Evolutionary conservation across 106 monocot genomes (phyloP), one percentile per base, ranked within the genome.

Genomic region (Posidonia australis): DNA sequence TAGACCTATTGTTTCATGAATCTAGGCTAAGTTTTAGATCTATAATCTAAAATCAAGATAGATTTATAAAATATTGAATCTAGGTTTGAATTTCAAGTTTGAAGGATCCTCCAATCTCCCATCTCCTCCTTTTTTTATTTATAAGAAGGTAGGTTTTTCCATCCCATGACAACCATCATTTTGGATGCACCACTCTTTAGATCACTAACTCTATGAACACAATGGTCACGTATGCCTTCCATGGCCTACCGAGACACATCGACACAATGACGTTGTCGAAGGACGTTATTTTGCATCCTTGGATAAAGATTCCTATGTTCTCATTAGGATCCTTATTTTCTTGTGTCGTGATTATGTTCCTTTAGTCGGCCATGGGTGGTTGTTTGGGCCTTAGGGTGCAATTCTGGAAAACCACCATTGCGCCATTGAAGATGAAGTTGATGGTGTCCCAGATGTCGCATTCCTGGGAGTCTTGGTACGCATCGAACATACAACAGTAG

Each of bases 391-490:
- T 46, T 54, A 79, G 64, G 42, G 27, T 54, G 65, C 79, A 79
- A 65, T 62, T 65, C 66, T 83, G 78, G 65, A 83, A 58, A 22
- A 83, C 72, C 17, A 48, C 76, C 18, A 76, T 41, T 14, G 72
- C 76, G 24, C 76, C 63, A 18, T 76, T 73, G 60, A 77, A 81
- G 79, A 75, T 82, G 77, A 78, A 77, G 53, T 77, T 74, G 43
- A 74, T 31, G 55, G 74, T 69, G 32, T 78, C 83, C 10, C 13
- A 10, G 61, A 83, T 70, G 32, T 78, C 66, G 54, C 78, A 83
- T 19, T 74, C 71, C 18, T 67, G 71, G 75, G 76, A 83, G 68
- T 83, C 78, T 18, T 83, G 78, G 75, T 54, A 83, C 13, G 67
- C 78, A 12, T 59, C 58, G 67, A 83, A 78, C 56, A 56, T 25